These are phyloP conservation scores for Isatis lusitanica DNA, from an alignment of 441 rosid species.

Conservation along the genomic window DNA sequence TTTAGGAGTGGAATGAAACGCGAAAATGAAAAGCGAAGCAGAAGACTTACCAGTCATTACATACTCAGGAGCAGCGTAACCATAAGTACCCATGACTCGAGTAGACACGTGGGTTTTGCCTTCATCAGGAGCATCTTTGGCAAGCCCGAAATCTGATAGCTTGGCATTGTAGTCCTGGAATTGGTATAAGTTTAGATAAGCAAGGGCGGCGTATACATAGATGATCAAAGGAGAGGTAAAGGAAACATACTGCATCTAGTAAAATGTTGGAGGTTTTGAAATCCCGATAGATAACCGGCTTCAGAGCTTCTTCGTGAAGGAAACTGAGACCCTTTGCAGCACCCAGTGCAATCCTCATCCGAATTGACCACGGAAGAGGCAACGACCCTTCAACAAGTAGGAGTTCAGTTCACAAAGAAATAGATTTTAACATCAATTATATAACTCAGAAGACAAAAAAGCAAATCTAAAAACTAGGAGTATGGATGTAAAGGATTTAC, in stretches of 20 bases:
- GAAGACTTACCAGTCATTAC: constrained; percentile 65
- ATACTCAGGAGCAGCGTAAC: constrained; percentile 79
- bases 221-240: neutral
- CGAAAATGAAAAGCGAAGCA: neutral
- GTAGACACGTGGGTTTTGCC: constrained; percentile 76
- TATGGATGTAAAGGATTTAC: neutral
- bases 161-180: constrained; percentile 71
- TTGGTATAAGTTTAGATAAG: constrained; percentile 13
- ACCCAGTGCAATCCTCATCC: constrained; percentile 66
- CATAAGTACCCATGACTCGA: constrained; percentile 77
- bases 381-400: constrained; percentile 54
- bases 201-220: neutral
- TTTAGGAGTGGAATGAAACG: neutral
- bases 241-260: constrained; percentile 57
- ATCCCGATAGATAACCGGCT: constrained; percentile 67
- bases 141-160: constrained; percentile 73
- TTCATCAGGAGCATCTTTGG: constrained; percentile 76
- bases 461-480: neutral
- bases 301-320: constrained; percentile 73
- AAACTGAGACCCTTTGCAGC: constrained; percentile 73
- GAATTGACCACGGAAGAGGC: constrained; percentile 75
- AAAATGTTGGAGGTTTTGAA: constrained; percentile 69
- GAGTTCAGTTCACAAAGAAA: neutral
- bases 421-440: neutral
- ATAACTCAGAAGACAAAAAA: constrained; percentile 4